These are phyloP conservation scores for Crataegus laevigata DNA, from an alignment of 306 rosid genomes.

Conservation along the genomic window DNA sequence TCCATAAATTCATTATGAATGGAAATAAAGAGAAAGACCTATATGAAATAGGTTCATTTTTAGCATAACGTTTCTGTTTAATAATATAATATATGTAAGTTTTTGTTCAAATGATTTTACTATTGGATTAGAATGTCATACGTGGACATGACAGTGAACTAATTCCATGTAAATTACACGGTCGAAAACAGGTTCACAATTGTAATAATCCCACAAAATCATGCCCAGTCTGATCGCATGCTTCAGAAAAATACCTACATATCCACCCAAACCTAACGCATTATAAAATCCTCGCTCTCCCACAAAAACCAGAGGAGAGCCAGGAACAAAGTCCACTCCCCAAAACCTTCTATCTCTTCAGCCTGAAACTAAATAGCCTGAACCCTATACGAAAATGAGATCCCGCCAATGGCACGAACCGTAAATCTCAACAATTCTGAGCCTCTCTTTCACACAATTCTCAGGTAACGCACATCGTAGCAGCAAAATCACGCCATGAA, in stretches of 20 bases:
- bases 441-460: not conserved
- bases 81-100: too few relatives aligned
- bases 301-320: not conserved
- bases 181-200: not conserved
- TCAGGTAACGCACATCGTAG: not conserved
- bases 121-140: too few relatives aligned
- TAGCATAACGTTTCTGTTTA: too few relatives aligned
- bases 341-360: not conserved
- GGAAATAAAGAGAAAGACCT: too few relatives aligned
- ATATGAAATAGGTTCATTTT: too few relatives aligned
- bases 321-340: not conserved
- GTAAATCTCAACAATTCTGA: not conserved
- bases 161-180: not conserved
- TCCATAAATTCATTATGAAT: too few relatives aligned
- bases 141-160: too few relatives aligned
- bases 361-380: not conserved
- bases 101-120: too few relatives aligned
- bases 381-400: not conserved
- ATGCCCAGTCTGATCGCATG: not conserved
- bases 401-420: not conserved
- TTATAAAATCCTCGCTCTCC: constrained; percentile 4
- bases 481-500: constrained; percentile 15
- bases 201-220: constrained; percentile 7
- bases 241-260: not conserved
- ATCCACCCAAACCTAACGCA: not conserved